Evolutionary conservation across 257 asterid genomes (phyloP).

Genomic region (Solanum microdontum): DNA sequence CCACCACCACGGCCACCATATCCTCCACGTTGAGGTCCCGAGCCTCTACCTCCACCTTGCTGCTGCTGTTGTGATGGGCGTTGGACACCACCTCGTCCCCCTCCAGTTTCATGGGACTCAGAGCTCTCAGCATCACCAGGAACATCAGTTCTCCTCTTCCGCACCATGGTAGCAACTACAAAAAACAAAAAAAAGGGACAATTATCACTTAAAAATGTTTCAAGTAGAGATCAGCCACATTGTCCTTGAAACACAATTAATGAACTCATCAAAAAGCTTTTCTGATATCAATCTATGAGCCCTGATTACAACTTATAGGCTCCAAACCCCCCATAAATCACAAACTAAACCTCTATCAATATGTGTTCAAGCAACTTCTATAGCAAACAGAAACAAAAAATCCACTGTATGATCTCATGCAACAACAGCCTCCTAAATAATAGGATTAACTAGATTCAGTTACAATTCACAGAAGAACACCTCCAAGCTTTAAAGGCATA

Average conservation of each 20-base stretch:
- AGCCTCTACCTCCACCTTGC: conserved; percentile 29
- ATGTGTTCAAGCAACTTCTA: not conserved
- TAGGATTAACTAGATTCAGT: not conserved
- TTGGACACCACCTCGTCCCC: conserved; percentile 44
- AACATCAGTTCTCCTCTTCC: conserved; percentile 67
- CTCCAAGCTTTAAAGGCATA: not conserved
- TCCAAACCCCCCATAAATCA: not conserved
- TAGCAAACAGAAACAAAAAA: not conserved
- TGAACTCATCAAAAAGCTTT: not conserved
- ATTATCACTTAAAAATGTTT: not conserved
- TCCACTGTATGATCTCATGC: not conserved
- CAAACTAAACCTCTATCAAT: not conserved
- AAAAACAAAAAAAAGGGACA: conserved; percentile 1
- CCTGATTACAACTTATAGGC: not conserved
- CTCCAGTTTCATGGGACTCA: conserved; percentile 40
- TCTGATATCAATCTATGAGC: not conserved
- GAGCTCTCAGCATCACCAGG: conserved; percentile 57
- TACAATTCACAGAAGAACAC: not conserved
- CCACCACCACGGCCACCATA: conserved; percentile 11
- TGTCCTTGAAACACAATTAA: not conserved
- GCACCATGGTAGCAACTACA: conserved; percentile 49
- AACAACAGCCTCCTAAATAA: not conserved
- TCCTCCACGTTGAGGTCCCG: conserved; percentile 27
- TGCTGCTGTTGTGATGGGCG: conserved; percentile 26
- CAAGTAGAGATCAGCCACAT: not conserved